Conservation (phyloP, 371 early-diverging fungal species). For the Mucor lusitanicus region DNA sequence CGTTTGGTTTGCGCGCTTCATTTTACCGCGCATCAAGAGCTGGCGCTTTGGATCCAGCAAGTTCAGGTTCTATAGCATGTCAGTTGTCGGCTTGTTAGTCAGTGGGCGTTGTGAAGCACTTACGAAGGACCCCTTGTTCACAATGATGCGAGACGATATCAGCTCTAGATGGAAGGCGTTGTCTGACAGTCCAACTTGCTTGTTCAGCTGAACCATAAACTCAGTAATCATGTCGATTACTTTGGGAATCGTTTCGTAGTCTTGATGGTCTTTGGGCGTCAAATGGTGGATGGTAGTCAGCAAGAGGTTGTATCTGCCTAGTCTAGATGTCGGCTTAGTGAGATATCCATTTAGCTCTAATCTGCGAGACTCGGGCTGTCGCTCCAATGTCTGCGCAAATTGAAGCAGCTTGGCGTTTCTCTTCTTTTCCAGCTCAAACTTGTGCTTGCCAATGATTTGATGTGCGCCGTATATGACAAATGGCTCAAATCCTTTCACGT, state of each 20-base stretch:
- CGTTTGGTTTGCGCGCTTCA: constrained; percentile 63
- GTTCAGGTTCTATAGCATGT: constrained; percentile 60
- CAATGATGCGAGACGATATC: constrained; percentile 29
- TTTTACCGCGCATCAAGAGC: constrained; percentile 77
- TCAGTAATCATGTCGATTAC: constrained; percentile 69
- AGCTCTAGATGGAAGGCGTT: constrained; percentile 71
- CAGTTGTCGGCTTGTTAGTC: neutral
- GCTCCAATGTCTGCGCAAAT: constrained; percentile 77
- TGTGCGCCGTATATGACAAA: constrained; percentile 90
- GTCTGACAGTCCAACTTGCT: constrained; percentile 85
- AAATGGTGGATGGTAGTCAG: constrained; percentile 79
- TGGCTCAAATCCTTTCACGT: constrained; percentile 72
- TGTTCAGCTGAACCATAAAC: constrained; percentile 73
- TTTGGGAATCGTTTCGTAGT: constrained; percentile 61
- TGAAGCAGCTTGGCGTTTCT: constrained; percentile 67
- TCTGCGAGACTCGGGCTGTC: constrained; percentile 78
- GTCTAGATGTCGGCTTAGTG: constrained; percentile 80
- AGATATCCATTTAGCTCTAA: constrained; percentile 81
- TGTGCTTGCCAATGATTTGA: constrained; percentile 81
- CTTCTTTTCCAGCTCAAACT: constrained; percentile 77
- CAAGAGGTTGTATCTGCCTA: constrained; percentile 88
- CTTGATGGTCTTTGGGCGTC: constrained; percentile 79
- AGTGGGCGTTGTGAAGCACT: neutral
- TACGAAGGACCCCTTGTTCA: constrained; percentile 10
- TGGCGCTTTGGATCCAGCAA: constrained; percentile 74